These are phyloP conservation scores for Fomitiporia mediterranea DNA, from an alignment of 1,284 basidiomycete species.

Conservation along the genomic window DNA sequence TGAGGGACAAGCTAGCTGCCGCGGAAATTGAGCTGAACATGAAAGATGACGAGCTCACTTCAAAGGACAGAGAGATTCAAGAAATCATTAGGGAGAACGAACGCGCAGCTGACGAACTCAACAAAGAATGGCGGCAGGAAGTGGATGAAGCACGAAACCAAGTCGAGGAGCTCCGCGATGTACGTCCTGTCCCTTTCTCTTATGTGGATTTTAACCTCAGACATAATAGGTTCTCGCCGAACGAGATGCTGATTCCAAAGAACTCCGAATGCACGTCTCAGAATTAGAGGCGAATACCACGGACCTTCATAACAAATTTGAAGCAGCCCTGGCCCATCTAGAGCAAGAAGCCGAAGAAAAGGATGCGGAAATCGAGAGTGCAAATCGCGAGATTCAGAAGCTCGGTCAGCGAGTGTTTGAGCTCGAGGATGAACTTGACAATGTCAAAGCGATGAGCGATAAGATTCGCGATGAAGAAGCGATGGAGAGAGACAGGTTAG, in stretches of 20 bases:
- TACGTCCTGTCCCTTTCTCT: slow-evolving; percentile 32
- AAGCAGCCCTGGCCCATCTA: slow-evolving; percentile 64
- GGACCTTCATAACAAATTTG: slow-evolving; percentile 69
- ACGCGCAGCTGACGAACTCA: slow-evolving; percentile 60
- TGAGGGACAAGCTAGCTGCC: slow-evolving; percentile 72
- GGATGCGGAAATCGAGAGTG: slow-evolving; percentile 60
- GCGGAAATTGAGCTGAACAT: slow-evolving; percentile 76
- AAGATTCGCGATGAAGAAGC: slow-evolving; percentile 54
- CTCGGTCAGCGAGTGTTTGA: slow-evolving; percentile 61
- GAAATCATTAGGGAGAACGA: slow-evolving; percentile 64
- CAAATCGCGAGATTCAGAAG: slow-evolving; percentile 72
- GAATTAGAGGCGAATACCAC: slow-evolving; percentile 69
- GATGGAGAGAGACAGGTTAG: slow-evolving; percentile 66
- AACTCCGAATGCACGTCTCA: slow-evolving; percentile 62
- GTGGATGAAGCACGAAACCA: slow-evolving; percentile 66
- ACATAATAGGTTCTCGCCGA: slow-evolving; percentile 59
- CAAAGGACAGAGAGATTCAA: slow-evolving; percentile 67
- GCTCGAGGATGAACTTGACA: slow-evolving; percentile 58
- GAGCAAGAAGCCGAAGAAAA: slow-evolving; percentile 68
- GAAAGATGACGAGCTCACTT: slow-evolving; percentile 77
- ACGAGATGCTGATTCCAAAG: slow-evolving; percentile 67
- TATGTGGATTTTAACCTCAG: slow-evolving; percentile 10
- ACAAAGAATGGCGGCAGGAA: slow-evolving; percentile 75
- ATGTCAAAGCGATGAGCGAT: slow-evolving; percentile 45
- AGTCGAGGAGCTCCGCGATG: slow-evolving; percentile 73